Evolutionary conservation across 2,329 filamentous ascomycete species (phyloP), one percentile per base, ranked within the genome.

Genomic region (Exophiala spinifera): DNA sequence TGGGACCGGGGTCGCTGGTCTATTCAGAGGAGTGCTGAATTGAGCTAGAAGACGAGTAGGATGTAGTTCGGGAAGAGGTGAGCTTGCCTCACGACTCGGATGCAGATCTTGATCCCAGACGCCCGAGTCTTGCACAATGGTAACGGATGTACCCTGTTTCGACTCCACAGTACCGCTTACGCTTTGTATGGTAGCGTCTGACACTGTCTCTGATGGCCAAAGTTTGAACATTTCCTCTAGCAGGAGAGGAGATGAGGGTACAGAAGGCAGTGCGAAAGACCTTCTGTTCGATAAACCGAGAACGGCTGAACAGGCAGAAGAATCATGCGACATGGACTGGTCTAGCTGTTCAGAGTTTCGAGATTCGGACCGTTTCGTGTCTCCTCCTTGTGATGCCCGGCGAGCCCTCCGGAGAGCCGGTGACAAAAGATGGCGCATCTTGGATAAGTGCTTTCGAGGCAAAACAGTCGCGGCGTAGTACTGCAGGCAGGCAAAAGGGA

Each of bases 1-100:
- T 15, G 57, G 57, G n/a, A 57, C 57, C 11, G 55, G 57, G 17
- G 51, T 57, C 28, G 39, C 49, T 3, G 57, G 21, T 49, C 51
- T 50, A 23, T 48, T 52, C 15, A 49, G 10, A 3, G 36, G 34
- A 39, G n/a, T 11, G 5, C 14, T 39, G 36, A 19, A 5, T 39
- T 19, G 11, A 21, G 42, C 31, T 25, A 42, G 25, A 19, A 25
- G 1, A 47, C 13, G 15, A 46, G 7, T 11, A 31, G 28, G 28
- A 31, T 31, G 19, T 19, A 52, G 56, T 14, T 53, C 47, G 31
- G 53, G 53, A 20, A 56, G 55, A 21, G 59, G 59, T 10, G 56
- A 42, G 23, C 48, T 56, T 23, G 45, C 21, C 19, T 47, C 28
- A 13, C 42, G 59, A 21, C 49, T 37, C 17, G 33, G 40, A 10